Evolutionary conservation across 1,284 basidiomycete genomes (phyloP), one percentile per base, ranked within the genome.

Genomic region (Ustilago trichophora): DNA sequence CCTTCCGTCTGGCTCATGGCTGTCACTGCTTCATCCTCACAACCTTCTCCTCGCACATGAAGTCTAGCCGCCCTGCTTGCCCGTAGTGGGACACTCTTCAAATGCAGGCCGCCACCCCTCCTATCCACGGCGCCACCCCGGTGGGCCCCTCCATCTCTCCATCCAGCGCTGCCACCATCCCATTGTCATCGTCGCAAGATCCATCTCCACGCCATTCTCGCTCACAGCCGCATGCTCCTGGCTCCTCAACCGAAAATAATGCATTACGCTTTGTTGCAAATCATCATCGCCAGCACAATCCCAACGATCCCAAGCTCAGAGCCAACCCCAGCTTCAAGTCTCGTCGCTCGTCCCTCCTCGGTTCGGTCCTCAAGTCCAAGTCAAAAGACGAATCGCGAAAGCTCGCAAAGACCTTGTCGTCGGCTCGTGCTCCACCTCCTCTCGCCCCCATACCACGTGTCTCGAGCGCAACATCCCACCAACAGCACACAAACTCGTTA

Each of bases 261-360:
- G 47, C 36, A 4, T 21, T 55, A 7, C 32, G 24, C 19, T 65
- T 70, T 31, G 27, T 70, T 4, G 56, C 67, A 25, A 70, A 70
- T 18, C 67, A 70, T 33, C 67, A 70, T 45, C 60, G 67, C n/a
- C 22, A 47, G 42, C 47, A 65, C 62, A 70, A 70, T 16, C 67
- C 53, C 3, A 19, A 65, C 54, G 62, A 70, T 19, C 56, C 67
- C 4, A 62, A 60, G 29, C 62, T 70, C 24, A 47, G 37, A 13
- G 52, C 67, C 4, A 70, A 36, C 7, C 53, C 60, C 12, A 54
- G 45, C 44, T 50, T 56, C 56, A 64, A 54, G 36, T 60, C 60
- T 1, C 60, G 60, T 16, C 46, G 67, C 11, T 56, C 67, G 8
- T 52, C 60, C 16, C 60, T 70, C 34, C 50, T 70, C 3, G 49